A percentile compares a stretch with the other conserved stretches of the same genome.
phyloP scores from a whole-genome alignment of 2,329 filamentous ascomycete species.

The Alternaria burnsii region DNA sequence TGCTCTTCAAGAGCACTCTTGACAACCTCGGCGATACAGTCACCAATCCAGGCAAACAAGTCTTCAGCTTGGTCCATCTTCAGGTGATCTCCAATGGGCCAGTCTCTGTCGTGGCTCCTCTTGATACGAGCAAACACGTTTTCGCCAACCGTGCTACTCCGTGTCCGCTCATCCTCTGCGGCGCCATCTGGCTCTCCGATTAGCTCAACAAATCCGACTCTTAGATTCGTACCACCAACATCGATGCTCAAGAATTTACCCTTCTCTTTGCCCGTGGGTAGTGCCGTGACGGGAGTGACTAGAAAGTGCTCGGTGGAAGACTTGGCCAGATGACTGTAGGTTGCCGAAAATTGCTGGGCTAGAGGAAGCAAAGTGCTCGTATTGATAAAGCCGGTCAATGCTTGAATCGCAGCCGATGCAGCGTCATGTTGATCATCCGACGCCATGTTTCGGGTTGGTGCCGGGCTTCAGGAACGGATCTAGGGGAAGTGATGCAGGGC shows the following conservation, averaged over 20 bases:
- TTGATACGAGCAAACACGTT: constrained; percentile 55
- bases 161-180: constrained; percentile 10
- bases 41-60: constrained; percentile 82
- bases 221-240: constrained; percentile 73
- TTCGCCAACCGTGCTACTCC: constrained; percentile 31
- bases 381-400: constrained; percentile 47
- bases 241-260: constrained; percentile 59
- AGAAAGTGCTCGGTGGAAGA: constrained; percentile 52
- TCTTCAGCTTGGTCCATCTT: constrained; percentile 78
- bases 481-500: constrained; percentile 10
- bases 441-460: constrained; percentile 28
- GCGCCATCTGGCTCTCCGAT: constrained; percentile 54
- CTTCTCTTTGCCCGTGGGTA: constrained; percentile 68
- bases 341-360: constrained; percentile 47
- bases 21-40: constrained; percentile 78
- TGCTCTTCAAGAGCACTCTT: constrained; percentile 60
- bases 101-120: constrained; percentile 72
- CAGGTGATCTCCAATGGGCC: constrained; percentile 76
- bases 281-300: constrained; percentile 50
- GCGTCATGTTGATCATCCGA: constrained; percentile 13
- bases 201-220: constrained; percentile 73
- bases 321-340: constrained; percentile 45
- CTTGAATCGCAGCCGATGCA: constrained; percentile 29
- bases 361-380: constrained; percentile 43
- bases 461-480: constrained; percentile 6